Evolutionary conservation across 257 asterid genomes (phyloP).

Genomic region (Eustoma russellianum): DNA sequence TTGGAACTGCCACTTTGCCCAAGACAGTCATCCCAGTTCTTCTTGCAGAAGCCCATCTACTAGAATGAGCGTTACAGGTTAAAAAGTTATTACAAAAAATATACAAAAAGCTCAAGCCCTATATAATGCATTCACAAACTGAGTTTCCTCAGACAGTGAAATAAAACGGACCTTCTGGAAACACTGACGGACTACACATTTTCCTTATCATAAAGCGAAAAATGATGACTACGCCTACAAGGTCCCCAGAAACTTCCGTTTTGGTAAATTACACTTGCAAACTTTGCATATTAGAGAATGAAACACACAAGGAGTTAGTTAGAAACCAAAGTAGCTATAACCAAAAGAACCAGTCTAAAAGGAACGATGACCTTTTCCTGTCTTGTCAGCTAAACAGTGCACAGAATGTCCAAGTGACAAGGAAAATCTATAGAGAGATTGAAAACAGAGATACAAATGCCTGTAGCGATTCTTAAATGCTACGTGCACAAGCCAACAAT

Average conservation of each 20-base stretch:
- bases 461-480: too few relatives aligned
- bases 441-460: too few relatives aligned
- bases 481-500: too few relatives aligned
- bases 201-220: neutral
- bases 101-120: conserved; percentile 7
- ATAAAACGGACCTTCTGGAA: neutral
- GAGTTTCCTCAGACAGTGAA: neutral
- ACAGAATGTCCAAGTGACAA: too few relatives aligned
- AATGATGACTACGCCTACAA: neutral
- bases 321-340: too few relatives aligned
- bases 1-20: conserved; percentile 95
- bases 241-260: neutral
- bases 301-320: too few relatives aligned
- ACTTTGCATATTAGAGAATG: too few relatives aligned
- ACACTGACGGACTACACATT: neutral
- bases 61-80: conserved; percentile 11
- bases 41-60: conserved; percentile 81
- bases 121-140: conserved; percentile 2
- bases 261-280: neutral
- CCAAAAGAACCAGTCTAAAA: too few relatives aligned
- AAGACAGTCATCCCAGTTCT: conserved; percentile 90
- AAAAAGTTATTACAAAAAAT: neutral
- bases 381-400: too few relatives aligned
- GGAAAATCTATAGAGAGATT: too few relatives aligned
- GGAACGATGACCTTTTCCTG: too few relatives aligned